These are phyloP conservation scores for Musa beccarii DNA, from an alignment of 176 grass and related monocot genomes.

Conservation along the genomic window DNA sequence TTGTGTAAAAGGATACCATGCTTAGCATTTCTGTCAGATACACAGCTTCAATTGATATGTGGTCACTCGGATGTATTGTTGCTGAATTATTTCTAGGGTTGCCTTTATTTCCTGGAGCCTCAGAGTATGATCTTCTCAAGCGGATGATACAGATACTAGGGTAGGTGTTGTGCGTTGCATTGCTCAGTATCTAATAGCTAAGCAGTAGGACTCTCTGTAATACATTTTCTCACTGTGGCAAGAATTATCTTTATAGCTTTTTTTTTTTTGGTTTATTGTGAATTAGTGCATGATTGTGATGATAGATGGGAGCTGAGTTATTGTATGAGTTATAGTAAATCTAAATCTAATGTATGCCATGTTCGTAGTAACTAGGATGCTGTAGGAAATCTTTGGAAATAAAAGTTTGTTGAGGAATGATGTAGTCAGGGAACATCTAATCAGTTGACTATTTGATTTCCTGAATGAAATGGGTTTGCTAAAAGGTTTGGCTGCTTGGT, in stretches of 20 bases:
- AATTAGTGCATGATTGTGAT: not conserved
- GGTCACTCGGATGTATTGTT: conserved; percentile 95
- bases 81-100: conserved; percentile 88
- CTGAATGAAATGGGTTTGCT: no score
- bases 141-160: conserved; percentile 85
- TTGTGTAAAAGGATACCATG: not conserved
- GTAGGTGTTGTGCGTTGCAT: conserved; percentile 34
- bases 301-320: not conserved
- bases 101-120: conserved; percentile 94
- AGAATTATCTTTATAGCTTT: not conserved
- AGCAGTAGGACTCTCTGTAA: not conserved
- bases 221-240: not conserved
- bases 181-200: conserved; percentile 9
- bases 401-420: not conserved
- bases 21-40: conserved; percentile 79
- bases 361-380: no score
- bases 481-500: no score
- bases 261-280: not conserved
- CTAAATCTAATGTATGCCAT: no score
- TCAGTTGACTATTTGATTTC: not conserved
- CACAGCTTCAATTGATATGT: conserved; percentile 95
- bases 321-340: not conserved
- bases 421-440: not conserved
- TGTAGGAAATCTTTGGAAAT: no score
- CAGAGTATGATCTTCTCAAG: conserved; percentile 88